These are phyloP conservation scores for Ruellia speciosa DNA, from an alignment of 305 asterid genomes.

Conservation along the genomic window DNA sequence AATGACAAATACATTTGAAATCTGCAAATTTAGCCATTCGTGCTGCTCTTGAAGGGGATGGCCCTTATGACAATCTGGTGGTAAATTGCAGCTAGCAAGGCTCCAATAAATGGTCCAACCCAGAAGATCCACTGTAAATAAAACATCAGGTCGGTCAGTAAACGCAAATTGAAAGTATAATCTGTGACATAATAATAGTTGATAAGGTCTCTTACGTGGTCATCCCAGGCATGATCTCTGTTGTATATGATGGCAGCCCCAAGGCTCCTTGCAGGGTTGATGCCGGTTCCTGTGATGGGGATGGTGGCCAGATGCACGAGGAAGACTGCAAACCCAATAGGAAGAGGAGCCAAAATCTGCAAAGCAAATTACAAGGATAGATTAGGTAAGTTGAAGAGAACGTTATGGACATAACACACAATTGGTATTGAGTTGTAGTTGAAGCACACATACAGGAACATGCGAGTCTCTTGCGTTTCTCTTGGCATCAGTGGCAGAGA, in stretches of 20 bases:
- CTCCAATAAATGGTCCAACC: conserved; percentile 49
- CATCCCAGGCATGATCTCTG: conserved; percentile 44
- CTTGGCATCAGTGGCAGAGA: conserved; percentile 36
- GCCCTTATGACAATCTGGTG: conserved; percentile 44
- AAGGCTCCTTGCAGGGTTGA: conserved; percentile 91
- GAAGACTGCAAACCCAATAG: conserved; percentile 78
- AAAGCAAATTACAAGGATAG: conserved; percentile 8
- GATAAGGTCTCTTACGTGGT: conserved; percentile 37
- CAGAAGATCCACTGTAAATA: conserved; percentile 41
- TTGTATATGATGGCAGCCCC: conserved; percentile 71
- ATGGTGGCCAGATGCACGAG: conserved; percentile 91
- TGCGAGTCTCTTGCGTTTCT: conserved; percentile 71
- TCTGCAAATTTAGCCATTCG: neutral
- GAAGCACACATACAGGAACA: conserved; percentile 45
- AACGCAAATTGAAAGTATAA: too few relatives aligned
- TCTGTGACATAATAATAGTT: too few relatives aligned
- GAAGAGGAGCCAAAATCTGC: conserved; percentile 72
- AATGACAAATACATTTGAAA: neutral
- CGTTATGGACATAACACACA: neutral
- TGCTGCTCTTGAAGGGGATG: conserved; percentile 39
- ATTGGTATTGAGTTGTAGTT: neutral
- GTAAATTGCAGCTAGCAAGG: conserved; percentile 40
- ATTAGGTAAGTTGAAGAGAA: neutral
- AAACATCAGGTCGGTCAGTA: neutral
- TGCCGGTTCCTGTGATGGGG: conserved; percentile 90